phyloP scores from a whole-genome alignment of 306 rosid genomes.

The Dalbergia cochinchinensis region DNA sequence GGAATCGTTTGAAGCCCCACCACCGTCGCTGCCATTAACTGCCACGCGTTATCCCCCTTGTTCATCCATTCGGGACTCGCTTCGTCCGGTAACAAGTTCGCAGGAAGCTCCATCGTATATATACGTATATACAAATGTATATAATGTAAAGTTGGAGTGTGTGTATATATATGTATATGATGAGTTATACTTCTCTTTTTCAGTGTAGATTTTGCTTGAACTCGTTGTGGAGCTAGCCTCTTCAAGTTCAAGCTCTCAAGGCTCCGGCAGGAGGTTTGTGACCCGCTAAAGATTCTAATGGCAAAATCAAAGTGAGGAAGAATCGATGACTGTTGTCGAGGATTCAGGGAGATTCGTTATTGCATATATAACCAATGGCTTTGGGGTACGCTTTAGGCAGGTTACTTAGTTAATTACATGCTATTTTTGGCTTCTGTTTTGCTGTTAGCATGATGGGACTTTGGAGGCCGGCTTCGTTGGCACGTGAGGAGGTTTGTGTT shows the following conservation, averaged over 20 bases:
- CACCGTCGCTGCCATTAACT: slow-evolving; percentile 55
- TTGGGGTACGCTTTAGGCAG: neutral
- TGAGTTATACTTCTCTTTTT: too few relatives aligned
- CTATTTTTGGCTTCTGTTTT: neutral
- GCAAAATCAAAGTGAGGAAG: neutral
- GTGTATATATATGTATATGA: too few relatives aligned
- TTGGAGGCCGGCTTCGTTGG: neutral
- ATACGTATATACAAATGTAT: too few relatives aligned
- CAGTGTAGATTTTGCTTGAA: too few relatives aligned
- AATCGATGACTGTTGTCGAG: neutral
- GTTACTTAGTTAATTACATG: neutral
- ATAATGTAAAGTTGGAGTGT: too few relatives aligned
- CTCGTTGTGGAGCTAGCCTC: too few relatives aligned
- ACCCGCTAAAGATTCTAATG: neutral
- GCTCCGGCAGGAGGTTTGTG: neutral
- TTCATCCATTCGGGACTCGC: slow-evolving; percentile 59
- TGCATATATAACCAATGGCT: neutral
- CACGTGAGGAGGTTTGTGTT: neutral
- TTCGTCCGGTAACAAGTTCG: slow-evolving; percentile 42
- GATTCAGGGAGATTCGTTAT: neutral
- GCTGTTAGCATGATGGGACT: neutral
- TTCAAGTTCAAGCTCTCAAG: too few relatives aligned
- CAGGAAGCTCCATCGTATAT: slow-evolving; percentile 38
- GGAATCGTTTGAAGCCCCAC: slow-evolving; percentile 66
- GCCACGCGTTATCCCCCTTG: slow-evolving; percentile 70